Conservation (phyloP, 257 asterid genomes). For the Anisodus acutangulus region DNA sequence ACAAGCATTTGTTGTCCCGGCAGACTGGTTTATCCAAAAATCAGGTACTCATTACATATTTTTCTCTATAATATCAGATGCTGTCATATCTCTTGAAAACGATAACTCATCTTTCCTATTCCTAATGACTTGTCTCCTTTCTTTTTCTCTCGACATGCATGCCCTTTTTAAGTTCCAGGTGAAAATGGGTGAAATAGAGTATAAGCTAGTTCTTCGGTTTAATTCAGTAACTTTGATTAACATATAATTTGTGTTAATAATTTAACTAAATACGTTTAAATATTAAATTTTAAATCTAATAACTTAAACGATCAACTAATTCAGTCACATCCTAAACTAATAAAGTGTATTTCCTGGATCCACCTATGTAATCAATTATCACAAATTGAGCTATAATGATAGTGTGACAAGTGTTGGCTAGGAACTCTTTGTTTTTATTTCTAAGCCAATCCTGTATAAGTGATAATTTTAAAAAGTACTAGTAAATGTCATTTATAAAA, state of each 20-base stretch:
- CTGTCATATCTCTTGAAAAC: constrained; percentile 51
- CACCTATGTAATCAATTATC: background rate
- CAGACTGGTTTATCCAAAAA: constrained; percentile 92
- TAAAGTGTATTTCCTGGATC: background rate
- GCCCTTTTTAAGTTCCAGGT: background rate
- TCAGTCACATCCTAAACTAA: background rate
- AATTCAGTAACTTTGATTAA: background rate
- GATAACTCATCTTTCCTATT: constrained; percentile 41
- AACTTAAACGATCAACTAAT: background rate
- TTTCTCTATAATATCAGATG: constrained; percentile 40
- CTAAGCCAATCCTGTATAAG: too few species aligned
- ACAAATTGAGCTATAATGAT: background rate
- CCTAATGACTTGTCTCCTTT: background rate
- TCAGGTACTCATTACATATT: constrained; percentile 66
- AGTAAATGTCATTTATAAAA: too few species aligned
- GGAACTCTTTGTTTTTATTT: too few species aligned
- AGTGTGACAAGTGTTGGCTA: too few species aligned
- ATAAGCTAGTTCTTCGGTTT: background rate
- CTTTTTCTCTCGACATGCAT: background rate
- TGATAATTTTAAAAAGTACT: too few species aligned
- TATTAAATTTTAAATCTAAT: background rate
- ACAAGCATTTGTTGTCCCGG: constrained; percentile 91
- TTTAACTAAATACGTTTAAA: background rate
- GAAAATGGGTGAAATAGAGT: background rate
- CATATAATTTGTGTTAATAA: background rate